A percentile compares a stretch with the other conserved stretches of the same genome.
Evolutionary conservation across 148 eudicot species (phyloP).

Genomic region (Pouteria glomerata): DNA sequence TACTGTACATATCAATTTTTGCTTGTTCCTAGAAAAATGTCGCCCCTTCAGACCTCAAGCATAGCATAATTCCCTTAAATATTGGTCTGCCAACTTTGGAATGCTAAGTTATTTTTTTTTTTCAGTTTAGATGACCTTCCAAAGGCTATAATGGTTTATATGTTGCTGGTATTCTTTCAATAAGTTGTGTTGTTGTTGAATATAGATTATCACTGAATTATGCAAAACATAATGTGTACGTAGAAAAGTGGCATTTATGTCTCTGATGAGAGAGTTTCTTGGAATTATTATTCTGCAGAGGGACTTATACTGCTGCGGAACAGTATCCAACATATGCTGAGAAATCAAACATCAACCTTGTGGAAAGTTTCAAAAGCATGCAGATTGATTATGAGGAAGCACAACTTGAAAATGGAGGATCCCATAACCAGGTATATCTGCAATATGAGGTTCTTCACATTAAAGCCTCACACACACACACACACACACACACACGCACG

Average conservation of each 20-base stretch:
- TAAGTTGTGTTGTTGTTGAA: neutral
- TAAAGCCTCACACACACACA: neutral
- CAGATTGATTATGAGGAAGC: slow-evolving; percentile 53
- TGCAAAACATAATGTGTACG: neutral
- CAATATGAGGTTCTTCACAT: neutral
- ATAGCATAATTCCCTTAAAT: neutral
- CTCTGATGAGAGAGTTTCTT: neutral
- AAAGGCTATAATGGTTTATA: neutral
- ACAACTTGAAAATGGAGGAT: slow-evolving; percentile 74
- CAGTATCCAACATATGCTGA: slow-evolving; percentile 62
- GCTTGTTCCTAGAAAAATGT: neutral
- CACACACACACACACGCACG: too few species aligned
- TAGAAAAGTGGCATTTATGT: neutral
- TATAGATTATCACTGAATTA: neutral
- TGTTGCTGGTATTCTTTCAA: neutral
- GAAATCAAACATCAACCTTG: slow-evolving; percentile 63
- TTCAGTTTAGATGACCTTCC: neutral
- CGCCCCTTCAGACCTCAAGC: neutral
- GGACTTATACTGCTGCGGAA: slow-evolving; percentile 59
- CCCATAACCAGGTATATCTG: slow-evolving; percentile 56
- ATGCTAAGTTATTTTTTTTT: neutral
- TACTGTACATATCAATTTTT: neutral
- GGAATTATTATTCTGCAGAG: slow-evolving; percentile 36
- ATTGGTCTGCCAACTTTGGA: neutral
- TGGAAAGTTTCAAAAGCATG: slow-evolving; percentile 77